phyloP scores from a whole-genome alignment of 352 stramenopile species.

The Pythium oligandrum region DNA sequence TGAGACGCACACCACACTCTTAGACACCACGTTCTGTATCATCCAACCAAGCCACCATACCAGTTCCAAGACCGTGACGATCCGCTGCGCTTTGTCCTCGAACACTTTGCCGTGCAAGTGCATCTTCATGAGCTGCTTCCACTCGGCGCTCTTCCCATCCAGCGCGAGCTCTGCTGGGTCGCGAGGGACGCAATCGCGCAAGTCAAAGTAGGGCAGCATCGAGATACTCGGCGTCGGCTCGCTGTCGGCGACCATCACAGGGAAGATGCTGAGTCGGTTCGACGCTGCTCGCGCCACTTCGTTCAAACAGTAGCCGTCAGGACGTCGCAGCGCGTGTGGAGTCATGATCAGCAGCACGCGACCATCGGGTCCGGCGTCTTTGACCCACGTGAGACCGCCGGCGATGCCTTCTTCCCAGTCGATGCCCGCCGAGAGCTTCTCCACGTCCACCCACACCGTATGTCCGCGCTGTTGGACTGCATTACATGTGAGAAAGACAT shows the following conservation, averaged over 20 bases:
- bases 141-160: constrained; percentile 29
- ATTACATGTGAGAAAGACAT: background rate
- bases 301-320: constrained; percentile 77
- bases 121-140: constrained; percentile 33
- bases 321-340: constrained; percentile 60
- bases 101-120: constrained; percentile 34
- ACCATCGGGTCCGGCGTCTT: constrained; percentile 62
- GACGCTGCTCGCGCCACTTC: constrained; percentile 63
- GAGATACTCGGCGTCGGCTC: constrained; percentile 56
- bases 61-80: constrained; percentile 62
- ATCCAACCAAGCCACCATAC: constrained; percentile 17
- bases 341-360: constrained; percentile 78
- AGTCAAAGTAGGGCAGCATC: constrained; percentile 73
- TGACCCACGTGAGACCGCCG: constrained; percentile 53
- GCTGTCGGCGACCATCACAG: constrained; percentile 60
- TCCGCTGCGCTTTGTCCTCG: constrained; percentile 37
- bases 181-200: constrained; percentile 59
- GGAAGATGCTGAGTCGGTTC: constrained; percentile 64
- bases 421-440: constrained; percentile 59
- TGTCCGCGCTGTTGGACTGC: constrained; percentile 61
- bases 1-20: constrained; percentile 13
- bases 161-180: constrained; percentile 19
- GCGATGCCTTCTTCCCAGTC: constrained; percentile 79
- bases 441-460: constrained; percentile 66
- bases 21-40: background rate